These are phyloP conservation scores for Alternaria sp. DNA, from an alignment of 2,329 filamentous ascomycete genomes.

Conservation along the genomic window DNA sequence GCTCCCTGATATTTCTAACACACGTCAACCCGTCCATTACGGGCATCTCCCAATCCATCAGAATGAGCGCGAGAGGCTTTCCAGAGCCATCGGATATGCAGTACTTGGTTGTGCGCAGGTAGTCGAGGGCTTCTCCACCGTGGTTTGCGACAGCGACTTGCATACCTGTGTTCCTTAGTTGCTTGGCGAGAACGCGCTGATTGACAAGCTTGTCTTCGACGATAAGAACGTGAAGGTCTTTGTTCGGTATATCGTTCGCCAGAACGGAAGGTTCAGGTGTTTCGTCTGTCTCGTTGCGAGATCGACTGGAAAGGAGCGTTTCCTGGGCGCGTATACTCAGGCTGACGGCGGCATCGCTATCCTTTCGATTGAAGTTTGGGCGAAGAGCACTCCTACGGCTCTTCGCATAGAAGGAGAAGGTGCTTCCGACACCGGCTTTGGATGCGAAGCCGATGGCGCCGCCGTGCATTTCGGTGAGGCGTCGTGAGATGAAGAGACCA, in stretches of 20 bases:
- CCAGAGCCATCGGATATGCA: constrained; percentile 25
- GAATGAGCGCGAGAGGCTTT: constrained; percentile 33
- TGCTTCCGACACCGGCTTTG: constrained; percentile 37
- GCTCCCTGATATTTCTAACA: constrained; percentile 36
- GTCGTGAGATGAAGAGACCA: constrained; percentile 45
- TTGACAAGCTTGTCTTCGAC: constrained; percentile 55
- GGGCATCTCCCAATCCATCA: constrained; percentile 50
- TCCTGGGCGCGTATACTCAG: constrained; percentile 25
- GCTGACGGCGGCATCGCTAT: constrained; percentile 13
- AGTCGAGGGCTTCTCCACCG: constrained; percentile 51
- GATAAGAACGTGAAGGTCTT: constrained; percentile 38
- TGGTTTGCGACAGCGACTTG: constrained; percentile 51
- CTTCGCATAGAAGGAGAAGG: constrained; percentile 46
- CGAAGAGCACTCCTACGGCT: constrained; percentile 23
- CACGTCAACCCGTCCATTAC: constrained; percentile 45
- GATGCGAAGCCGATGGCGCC: constrained; percentile 43
- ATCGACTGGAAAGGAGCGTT: constrained; percentile 16
- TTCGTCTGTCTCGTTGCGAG: constrained; percentile 15
- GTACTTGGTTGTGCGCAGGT: constrained; percentile 40
- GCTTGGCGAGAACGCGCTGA: constrained; percentile 53
- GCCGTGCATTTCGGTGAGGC: constrained; percentile 44
- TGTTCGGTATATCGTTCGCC: constrained; percentile 11
- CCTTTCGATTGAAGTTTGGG: constrained; percentile 16
- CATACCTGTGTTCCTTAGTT: constrained; percentile 50
- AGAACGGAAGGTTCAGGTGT: background rate